Conservation (phyloP, 345 rosid species). For the Iberis pinnata region DNA sequence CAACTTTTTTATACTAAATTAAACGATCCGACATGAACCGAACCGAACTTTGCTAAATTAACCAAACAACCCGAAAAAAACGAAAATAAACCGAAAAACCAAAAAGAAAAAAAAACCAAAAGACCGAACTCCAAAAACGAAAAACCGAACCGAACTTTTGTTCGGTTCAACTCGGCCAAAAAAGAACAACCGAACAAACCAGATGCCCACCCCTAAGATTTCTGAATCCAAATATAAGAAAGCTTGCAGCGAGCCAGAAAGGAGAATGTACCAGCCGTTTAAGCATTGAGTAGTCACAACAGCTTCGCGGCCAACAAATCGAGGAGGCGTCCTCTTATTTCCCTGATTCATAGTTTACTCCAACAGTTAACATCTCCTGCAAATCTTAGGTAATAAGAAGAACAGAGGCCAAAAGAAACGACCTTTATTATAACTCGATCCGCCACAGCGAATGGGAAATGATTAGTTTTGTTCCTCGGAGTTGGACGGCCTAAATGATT, state of each 20-base stretch:
- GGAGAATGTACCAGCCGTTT: slow-evolving; percentile 70
- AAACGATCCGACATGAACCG: too few relatives aligned
- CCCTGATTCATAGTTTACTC: slow-evolving; percentile 53
- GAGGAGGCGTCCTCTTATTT: slow-evolving; percentile 89
- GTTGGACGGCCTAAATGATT: slow-evolving; percentile 37
- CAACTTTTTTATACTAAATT: too few relatives aligned
- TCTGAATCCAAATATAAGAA: too few relatives aligned
- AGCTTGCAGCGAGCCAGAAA: slow-evolving; percentile 3
- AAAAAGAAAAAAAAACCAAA: too few relatives aligned
- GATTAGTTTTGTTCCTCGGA: slow-evolving; percentile 69
- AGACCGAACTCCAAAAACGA: too few relatives aligned
- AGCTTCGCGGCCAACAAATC: slow-evolving; percentile 95
- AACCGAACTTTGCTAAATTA: too few relatives aligned
- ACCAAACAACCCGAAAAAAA: too few relatives aligned
- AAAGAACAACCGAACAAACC: too few relatives aligned
- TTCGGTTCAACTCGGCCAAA: too few relatives aligned
- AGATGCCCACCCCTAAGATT: too few relatives aligned
- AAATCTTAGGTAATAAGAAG: not conserved
- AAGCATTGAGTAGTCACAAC: slow-evolving; percentile 93
- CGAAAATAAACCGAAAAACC: too few relatives aligned
- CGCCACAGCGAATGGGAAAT: slow-evolving; percentile 81
- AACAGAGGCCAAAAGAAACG: not conserved
- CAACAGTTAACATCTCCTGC: slow-evolving; percentile 13
- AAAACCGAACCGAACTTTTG: too few relatives aligned
- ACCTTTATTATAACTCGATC: slow-evolving; percentile 92